Conservation (phyloP, 441 rosid species). For the Gossypium schwendimanii region DNA sequence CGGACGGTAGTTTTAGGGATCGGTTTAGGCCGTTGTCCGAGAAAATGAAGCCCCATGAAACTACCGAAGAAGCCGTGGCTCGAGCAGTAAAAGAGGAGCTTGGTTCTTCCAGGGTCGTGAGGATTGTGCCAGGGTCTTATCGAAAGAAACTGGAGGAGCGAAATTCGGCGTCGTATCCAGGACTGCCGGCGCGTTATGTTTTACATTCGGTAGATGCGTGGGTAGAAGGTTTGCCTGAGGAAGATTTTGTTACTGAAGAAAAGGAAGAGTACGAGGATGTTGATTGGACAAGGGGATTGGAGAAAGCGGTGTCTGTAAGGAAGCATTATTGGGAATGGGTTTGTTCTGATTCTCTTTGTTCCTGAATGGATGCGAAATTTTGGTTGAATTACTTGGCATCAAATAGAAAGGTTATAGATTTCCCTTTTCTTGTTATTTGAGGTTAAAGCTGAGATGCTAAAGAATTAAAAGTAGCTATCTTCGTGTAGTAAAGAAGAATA, state of each 20-base stretch:
- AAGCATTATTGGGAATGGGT: slow-evolving; percentile 91
- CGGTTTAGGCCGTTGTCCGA: slow-evolving; percentile 74
- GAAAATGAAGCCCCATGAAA: slow-evolving; percentile 80
- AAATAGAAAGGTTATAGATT: background rate
- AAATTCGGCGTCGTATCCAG: slow-evolving; percentile 66
- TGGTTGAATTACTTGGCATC: background rate
- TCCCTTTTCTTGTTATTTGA: background rate
- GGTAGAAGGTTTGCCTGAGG: slow-evolving; percentile 84
- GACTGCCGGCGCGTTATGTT: slow-evolving; percentile 68
- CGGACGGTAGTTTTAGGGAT: slow-evolving; percentile 60
- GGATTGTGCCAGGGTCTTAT: slow-evolving; percentile 53
- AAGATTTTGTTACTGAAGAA: slow-evolving; percentile 69
- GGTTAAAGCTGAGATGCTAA: background rate
- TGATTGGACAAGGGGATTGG: slow-evolving; percentile 29
- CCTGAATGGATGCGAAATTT: slow-evolving; percentile 20
- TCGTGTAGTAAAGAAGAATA: background rate
- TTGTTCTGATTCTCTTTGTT: slow-evolving; percentile 38
- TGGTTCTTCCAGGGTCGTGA: slow-evolving; percentile 40
- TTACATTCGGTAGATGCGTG: slow-evolving; percentile 57
- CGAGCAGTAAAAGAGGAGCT: slow-evolving; percentile 80
- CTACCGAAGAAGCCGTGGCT: slow-evolving; percentile 46
- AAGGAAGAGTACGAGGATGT: slow-evolving; percentile 45
- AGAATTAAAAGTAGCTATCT: background rate
- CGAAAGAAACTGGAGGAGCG: slow-evolving; percentile 57
- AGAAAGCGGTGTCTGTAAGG: slow-evolving; percentile 60